These are phyloP conservation scores for Chromera velia DNA, from an alignment of 73 alveolate genomes.

Conservation along the genomic window DNA sequence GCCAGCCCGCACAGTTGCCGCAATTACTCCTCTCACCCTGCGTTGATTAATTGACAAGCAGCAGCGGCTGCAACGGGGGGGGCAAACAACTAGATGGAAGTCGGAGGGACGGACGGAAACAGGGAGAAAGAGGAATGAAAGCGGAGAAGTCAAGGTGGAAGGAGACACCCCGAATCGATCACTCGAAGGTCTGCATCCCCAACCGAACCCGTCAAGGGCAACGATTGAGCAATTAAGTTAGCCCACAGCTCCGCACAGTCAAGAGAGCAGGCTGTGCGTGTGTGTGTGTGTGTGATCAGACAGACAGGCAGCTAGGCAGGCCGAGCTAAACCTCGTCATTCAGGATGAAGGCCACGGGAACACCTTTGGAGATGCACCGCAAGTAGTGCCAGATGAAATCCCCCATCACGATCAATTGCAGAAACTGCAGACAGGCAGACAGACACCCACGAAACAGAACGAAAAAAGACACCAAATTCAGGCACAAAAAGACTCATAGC, in stretches of 20 bases:
- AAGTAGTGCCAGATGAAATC: neutral
- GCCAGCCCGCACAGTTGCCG: too few species aligned
- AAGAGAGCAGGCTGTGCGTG: neutral
- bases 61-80: too few species aligned
- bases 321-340: neutral
- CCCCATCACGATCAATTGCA: neutral
- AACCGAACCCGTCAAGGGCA: too few species aligned
- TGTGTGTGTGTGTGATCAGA: neutral
- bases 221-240: too few species aligned
- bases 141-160: neutral
- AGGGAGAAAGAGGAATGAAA: neutral
- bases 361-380: neutral
- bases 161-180: neutral
- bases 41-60: too few species aligned
- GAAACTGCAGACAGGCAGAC: neutral
- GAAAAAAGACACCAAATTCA: too few species aligned
- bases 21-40: too few species aligned
- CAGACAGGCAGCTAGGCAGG: neutral
- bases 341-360: neutral
- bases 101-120: neutral
- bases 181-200: too few species aligned
- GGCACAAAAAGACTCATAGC: too few species aligned
- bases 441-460: too few species aligned
- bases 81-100: too few species aligned
- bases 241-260: neutral